These are phyloP conservation scores for Chenopodium formosanum DNA, from an alignment of 148 eudicot genomes.

Conservation along the genomic window DNA sequence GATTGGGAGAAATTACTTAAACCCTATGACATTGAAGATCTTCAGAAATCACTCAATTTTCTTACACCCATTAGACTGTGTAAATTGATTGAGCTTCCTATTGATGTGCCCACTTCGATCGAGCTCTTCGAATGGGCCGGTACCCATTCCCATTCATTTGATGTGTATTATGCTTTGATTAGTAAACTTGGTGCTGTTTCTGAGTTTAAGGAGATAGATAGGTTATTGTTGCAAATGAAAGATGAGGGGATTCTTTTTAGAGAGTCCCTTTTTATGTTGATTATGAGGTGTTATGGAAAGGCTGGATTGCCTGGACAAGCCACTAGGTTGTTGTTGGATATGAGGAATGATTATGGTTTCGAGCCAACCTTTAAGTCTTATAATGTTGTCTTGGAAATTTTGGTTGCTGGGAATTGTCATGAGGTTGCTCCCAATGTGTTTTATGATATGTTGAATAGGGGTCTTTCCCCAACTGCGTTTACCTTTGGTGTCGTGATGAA, in stretches of 20 bases:
- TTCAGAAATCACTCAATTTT: slow-evolving; percentile 53
- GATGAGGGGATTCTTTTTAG: slow-evolving; percentile 59
- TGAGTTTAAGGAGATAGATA: slow-evolving; percentile 73
- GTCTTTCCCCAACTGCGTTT: slow-evolving; percentile 72
- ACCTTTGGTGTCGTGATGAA: slow-evolving; percentile 78
- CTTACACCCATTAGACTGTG: slow-evolving; percentile 69
- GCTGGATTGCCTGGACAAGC: slow-evolving; percentile 91
- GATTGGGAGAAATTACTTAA: slow-evolving; percentile 82
- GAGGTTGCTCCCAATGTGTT: slow-evolving; percentile 73
- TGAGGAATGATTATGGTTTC: slow-evolving; percentile 57
- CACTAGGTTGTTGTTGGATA: slow-evolving; percentile 85
- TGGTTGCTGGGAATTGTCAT: slow-evolving; percentile 69
- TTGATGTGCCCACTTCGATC: slow-evolving; percentile 73
- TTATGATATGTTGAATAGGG: slow-evolving; percentile 81
- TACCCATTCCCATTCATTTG: slow-evolving; percentile 69
- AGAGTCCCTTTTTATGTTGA: slow-evolving; percentile 69
- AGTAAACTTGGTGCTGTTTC: slow-evolving; percentile 60
- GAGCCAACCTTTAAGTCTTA: slow-evolving; percentile 71
- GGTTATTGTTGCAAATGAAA: slow-evolving; percentile 73
- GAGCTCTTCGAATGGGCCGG: slow-evolving; percentile 76
- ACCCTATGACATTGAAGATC: slow-evolving; percentile 79
- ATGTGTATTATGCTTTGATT: slow-evolving; percentile 72
- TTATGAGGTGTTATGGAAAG: slow-evolving; percentile 74
- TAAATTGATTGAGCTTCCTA: slow-evolving; percentile 73
- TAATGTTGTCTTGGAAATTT: slow-evolving; percentile 77